A percentile compares a stretch with the other conserved stretches of the same genome.
These are phyloP conservation scores for Coelastrella sp. DNA, from an alignment of 139 green algal species.

Conservation along the genomic window DNA sequence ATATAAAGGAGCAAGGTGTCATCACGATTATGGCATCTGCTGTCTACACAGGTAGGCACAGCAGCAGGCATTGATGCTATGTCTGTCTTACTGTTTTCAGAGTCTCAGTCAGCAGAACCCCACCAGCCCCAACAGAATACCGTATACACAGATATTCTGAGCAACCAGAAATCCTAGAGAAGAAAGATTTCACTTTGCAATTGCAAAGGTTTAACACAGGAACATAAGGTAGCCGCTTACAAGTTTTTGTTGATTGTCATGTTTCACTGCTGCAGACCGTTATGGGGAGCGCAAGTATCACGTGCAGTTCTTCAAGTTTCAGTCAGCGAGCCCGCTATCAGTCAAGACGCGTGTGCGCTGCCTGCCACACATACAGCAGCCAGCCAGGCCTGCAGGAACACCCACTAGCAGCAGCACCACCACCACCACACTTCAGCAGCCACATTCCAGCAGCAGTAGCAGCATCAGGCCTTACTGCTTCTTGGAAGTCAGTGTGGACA, in stretches of 20 bases:
- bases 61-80: neutral
- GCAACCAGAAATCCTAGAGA: neutral
- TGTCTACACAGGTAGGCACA: constrained; percentile 36
- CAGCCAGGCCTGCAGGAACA: neutral
- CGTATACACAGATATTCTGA: neutral
- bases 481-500: constrained; percentile 37
- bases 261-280: constrained; percentile 8
- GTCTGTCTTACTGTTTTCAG: neutral
- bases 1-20: constrained; percentile 28
- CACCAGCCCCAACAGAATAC: neutral
- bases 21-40: constrained; percentile 21
- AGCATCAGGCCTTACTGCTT: constrained; percentile 26
- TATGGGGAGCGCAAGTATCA: constrained; percentile 45
- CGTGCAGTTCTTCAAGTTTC: constrained; percentile 48
- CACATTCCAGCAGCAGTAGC: constrained; percentile 17
- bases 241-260: neutral
- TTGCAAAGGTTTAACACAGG: too few relatives aligned
- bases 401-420: neutral
- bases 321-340: neutral
- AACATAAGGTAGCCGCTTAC: neutral
- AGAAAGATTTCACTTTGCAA: neutral
- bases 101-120: neutral
- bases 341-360: constrained; percentile 35
- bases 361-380: constrained; percentile 30
- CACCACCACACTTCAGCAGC: neutral